Evolutionary conservation across 2,329 filamentous ascomycete species (phyloP), one percentile per base, ranked within the genome.

Genomic region (Ophiostoma triangulosporum): DNA sequence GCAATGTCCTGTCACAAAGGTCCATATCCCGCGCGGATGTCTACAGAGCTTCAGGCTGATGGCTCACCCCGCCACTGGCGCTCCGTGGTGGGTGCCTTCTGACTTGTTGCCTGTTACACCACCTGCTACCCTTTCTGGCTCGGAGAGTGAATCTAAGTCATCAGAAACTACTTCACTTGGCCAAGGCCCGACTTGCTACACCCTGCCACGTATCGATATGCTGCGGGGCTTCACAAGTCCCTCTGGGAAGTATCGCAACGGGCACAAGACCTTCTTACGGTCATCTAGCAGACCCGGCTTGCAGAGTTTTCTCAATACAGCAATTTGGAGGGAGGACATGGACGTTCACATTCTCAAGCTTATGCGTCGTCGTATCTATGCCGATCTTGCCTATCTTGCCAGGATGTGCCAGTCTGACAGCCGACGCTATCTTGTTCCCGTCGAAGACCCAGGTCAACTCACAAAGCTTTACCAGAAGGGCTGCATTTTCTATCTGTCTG

Each of bases 1-100:
- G 6, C 12, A 29, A 6, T 60, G 59, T n/a, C 29, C 57, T 8
- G 45, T 54, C 12, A 60, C 59, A n/a, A 54, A 31, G 27, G 40
- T 50, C 6, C 56, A 48, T 11, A 17, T 59, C 24, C 58, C 59
- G 6, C 66, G 64, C 14, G 80, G 75, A 60, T 84, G 88, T 62
- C 68, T 87, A 4, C 76, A 84, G 53, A 70, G 77, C 31, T 81
- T 88, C 56, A 72, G 74, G 27, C 61, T 80, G 2, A 67, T 80
- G 12, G 62, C 67, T 1, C 74, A 84, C 53, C 81, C 81, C 0
- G 66, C 71, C 9, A 78, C 75, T 0, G 62, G 65, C 0, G 60
- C 67, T 2, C 68, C 74, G 0, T 86, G 78, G 77, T 77, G 74
- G 63, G 68, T 80, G 15, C 82, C 81, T 0, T 31, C 56, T 9